Conservation (phyloP, 2,329 filamentous ascomycete genomes). For the Didymosphaeria variabile region DNA sequence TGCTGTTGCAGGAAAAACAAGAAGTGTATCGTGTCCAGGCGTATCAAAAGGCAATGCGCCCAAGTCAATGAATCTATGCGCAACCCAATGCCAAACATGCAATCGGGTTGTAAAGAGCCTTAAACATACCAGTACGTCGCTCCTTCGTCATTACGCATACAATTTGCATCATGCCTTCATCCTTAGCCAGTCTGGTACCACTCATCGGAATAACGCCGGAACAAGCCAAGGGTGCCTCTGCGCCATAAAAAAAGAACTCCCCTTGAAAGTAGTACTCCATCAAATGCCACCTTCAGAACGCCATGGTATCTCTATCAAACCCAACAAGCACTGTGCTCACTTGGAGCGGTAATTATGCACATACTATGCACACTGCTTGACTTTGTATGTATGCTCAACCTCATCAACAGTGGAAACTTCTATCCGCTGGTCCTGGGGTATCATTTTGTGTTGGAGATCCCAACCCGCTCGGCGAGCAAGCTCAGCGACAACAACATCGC, state of each 20-base stretch:
- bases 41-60: background rate
- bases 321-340: background rate
- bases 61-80: background rate
- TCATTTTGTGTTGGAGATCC: constrained; percentile 83
- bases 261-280: background rate
- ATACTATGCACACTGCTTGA: constrained; percentile 25
- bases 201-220: background rate
- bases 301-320: constrained; percentile 9
- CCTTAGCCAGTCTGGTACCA: background rate
- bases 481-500: constrained; percentile 88
- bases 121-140: background rate
- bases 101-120: background rate
- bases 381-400: constrained; percentile 40
- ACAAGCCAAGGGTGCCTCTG: background rate
- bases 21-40: too few species aligned
- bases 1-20: too few species aligned
- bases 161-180: background rate
- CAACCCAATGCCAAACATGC: background rate
- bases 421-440: constrained; percentile 71
- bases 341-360: background rate
- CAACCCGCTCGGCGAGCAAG: constrained; percentile 83
- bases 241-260: background rate
- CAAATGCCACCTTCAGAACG: constrained; percentile 10
- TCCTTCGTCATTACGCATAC: background rate
- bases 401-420: constrained; percentile 57